Percentiles rank a stretch among this genome's conserved stretches.
Evolutionary conservation across 345 rosid species (phyloP).

Genomic region (Hypericum perforatum): DNA sequence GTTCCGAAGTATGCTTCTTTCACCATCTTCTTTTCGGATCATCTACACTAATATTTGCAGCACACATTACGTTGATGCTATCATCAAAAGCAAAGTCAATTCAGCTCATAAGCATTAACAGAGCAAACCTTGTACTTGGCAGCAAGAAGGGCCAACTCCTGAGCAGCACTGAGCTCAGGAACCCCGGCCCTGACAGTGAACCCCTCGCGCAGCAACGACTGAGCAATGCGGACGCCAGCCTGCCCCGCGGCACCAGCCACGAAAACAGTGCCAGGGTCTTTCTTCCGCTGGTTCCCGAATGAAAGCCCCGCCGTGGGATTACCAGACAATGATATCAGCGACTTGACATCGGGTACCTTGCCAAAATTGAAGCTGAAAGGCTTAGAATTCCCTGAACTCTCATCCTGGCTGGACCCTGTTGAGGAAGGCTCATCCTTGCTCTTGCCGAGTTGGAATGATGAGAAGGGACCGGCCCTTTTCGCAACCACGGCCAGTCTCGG

Average conservation of each 20-base stretch:
- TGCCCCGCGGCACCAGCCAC: constrained; percentile 95
- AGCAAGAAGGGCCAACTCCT: constrained; percentile 83
- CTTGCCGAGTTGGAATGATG: constrained; percentile 32
- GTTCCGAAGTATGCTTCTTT: too few species aligned
- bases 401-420: constrained; percentile 20
- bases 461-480: constrained; percentile 38
- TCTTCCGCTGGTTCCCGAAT: constrained; percentile 50
- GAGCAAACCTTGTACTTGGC: constrained; percentile 59
- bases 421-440: constrained; percentile 15
- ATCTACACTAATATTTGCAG: too few species aligned
- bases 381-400: constrained; percentile 27
- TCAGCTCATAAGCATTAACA: neutral
- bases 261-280: constrained; percentile 74
- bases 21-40: too few species aligned
- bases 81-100: neutral
- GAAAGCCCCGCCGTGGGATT: constrained; percentile 43
- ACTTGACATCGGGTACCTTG: constrained; percentile 47
- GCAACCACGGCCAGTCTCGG: constrained; percentile 43
- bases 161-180: constrained; percentile 71
- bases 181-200: constrained; percentile 89
- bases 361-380: constrained; percentile 60
- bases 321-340: constrained; percentile 45
- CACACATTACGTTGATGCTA: neutral
- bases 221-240: constrained; percentile 79
- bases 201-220: constrained; percentile 59